Percentiles rank a stretch among this genome's conserved stretches.
Conservation (phyloP, 2,329 filamentous ascomycete species). For the Fulvia fulva region DNA sequence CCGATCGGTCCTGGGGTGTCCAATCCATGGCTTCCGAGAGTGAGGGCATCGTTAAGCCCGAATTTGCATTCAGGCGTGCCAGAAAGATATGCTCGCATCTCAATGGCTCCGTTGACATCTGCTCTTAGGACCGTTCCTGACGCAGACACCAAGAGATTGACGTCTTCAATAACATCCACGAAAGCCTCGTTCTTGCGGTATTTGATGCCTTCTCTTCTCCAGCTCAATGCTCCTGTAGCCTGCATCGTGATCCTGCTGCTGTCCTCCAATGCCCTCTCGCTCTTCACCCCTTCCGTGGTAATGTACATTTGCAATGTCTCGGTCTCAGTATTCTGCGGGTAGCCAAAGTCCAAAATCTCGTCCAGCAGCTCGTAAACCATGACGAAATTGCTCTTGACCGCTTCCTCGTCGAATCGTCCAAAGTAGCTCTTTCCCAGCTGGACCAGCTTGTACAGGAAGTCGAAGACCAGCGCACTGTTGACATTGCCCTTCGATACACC, state of each 20-base stretch:
- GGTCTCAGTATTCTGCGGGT: slow-evolving; percentile 97
- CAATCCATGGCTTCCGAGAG: slow-evolving; percentile 63
- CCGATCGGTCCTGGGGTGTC: slow-evolving; percentile 62
- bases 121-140: slow-evolving; percentile 90
- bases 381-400: slow-evolving; percentile 99
- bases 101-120: slow-evolving; percentile 93
- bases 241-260: slow-evolving; percentile 99
- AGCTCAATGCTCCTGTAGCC: slow-evolving; percentile 92
- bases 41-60: slow-evolving; percentile 88
- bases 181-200: slow-evolving; percentile 99
- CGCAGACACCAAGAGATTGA: slow-evolving; percentile 98
- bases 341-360: slow-evolving; percentile 98
- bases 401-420: slow-evolving; percentile 98
- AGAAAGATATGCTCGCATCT: slow-evolving; percentile 96
- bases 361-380: slow-evolving; percentile 96
- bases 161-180: slow-evolving; percentile 98
- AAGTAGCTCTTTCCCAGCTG: slow-evolving; percentile 92
- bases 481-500: slow-evolving; percentile 98
- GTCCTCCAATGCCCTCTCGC: slow-evolving; percentile 75
- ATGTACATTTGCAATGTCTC: slow-evolving; percentile 99
- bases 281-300: slow-evolving; percentile 97
- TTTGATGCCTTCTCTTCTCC: slow-evolving; percentile 95
- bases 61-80: slow-evolving; percentile 99
- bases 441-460: slow-evolving; percentile 92
- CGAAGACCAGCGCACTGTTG: slow-evolving; percentile 95